A percentile compares a stretch with the other conserved stretches of the same genome.
Evolutionary conservation across 208 protist species (phyloP).

Genomic region (Leishmania arabica): DNA sequence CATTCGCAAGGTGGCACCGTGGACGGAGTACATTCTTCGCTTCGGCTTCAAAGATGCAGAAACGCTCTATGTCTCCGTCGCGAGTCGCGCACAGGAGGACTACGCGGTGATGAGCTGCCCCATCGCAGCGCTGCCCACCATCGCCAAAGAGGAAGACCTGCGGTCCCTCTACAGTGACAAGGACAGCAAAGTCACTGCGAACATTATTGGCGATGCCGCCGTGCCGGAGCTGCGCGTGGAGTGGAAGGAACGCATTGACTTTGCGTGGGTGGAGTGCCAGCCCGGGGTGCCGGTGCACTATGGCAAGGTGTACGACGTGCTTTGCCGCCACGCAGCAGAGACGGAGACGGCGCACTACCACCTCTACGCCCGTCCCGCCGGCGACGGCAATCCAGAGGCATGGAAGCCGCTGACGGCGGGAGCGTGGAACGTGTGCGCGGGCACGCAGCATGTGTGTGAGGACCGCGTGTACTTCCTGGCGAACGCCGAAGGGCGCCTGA

Average conservation of each 20-base stretch:
- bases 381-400: conserved; percentile 10
- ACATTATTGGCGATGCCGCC: conserved; percentile 14
- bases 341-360: conserved; percentile 66
- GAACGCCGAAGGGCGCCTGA: conserved; percentile 63
- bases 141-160: conserved; percentile 40
- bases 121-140: conserved; percentile 46
- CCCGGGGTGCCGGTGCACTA: conserved; percentile 51
- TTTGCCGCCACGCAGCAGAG: conserved; percentile 56
- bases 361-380: conserved; percentile 43
- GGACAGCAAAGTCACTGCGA: conserved; percentile 15
- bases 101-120: conserved; percentile 61
- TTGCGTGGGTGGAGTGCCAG: conserved; percentile 77
- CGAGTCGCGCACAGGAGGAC: conserved; percentile 73
- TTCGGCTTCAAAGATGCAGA: conserved; percentile 80
- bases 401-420: conserved; percentile 74
- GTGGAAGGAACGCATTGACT: conserved; percentile 65
- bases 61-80: conserved; percentile 62
- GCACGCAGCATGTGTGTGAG: conserved; percentile 15
- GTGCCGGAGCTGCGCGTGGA: conserved; percentile 33
- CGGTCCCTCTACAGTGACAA: conserved; percentile 27
- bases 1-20: conserved; percentile 43
- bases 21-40: conserved; percentile 82
- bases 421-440: conserved; percentile 67
- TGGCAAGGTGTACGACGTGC: conserved; percentile 54
- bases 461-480: conserved; percentile 63